A percentile compares a stretch with the other conserved stretches of the same genome.
These are phyloP conservation scores for Mrakia frigida DNA, from an alignment of 768 basidiomycete species.

Conservation along the genomic window DNA sequence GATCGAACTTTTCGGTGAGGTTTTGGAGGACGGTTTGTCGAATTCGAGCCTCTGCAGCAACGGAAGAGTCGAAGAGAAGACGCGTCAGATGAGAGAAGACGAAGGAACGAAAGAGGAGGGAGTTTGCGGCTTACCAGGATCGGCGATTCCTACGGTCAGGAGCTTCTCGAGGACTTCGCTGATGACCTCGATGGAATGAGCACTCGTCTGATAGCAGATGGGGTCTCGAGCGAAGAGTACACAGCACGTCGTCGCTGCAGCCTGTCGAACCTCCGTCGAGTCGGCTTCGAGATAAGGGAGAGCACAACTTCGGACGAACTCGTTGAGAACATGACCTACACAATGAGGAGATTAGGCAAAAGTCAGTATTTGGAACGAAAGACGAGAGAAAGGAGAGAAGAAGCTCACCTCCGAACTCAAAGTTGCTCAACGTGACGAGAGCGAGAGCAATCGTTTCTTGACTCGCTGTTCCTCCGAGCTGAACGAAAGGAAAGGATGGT, in stretches of 20 bases:
- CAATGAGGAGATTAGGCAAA: background rate
- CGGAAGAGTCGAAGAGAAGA: conserved; percentile 16
- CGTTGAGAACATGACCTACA: conserved; percentile 83
- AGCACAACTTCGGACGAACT: conserved; percentile 87
- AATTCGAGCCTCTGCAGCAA: conserved; percentile 62
- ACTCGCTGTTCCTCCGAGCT: conserved; percentile 31
- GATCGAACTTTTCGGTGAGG: conserved; percentile 89
- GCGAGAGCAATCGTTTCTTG: conserved; percentile 64
- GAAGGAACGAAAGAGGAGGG: background rate
- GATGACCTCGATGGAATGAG: conserved; percentile 92
- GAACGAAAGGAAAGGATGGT: no score
- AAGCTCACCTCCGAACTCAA: conserved; percentile 81
- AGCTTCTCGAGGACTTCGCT: conserved; percentile 97
- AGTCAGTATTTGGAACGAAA: background rate
- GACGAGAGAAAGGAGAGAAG: conserved; percentile 6
- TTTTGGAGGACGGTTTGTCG: conserved; percentile 78
- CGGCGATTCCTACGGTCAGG: conserved; percentile 88
- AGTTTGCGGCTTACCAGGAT: conserved; percentile 62
- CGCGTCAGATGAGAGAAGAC: background rate
- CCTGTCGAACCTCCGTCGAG: conserved; percentile 73
- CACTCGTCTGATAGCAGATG: conserved; percentile 91
- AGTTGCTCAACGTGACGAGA: conserved; percentile 75
- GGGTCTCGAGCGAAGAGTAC: conserved; percentile 88
- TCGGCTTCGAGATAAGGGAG: conserved; percentile 93
- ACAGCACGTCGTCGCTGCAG: conserved; percentile 88